Conservation (phyloP, 1,284 basidiomycete species). For the Apiotrichum gracile region DNA sequence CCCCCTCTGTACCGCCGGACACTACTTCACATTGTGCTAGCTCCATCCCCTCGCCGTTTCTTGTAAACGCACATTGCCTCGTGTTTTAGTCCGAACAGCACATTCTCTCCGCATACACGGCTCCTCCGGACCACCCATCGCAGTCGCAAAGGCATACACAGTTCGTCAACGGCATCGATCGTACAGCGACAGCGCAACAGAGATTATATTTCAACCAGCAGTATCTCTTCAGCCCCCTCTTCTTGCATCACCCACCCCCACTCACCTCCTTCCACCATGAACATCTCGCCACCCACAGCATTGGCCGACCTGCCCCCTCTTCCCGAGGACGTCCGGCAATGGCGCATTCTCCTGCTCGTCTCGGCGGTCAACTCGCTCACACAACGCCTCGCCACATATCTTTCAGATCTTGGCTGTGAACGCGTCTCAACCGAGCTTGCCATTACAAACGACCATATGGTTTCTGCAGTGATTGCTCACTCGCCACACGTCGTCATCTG, state of each 20-base stretch:
- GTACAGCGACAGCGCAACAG: too few species aligned
- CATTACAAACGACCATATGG: constrained; percentile 44
- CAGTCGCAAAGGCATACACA: too few species aligned
- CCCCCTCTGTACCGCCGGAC: too few species aligned
- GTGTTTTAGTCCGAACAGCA: too few species aligned
- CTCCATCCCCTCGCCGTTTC: too few species aligned
- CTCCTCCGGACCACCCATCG: too few species aligned
- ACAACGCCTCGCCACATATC: constrained; percentile 43
- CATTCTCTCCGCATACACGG: too few species aligned
- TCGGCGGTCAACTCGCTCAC: constrained; percentile 50
- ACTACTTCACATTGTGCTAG: too few species aligned
- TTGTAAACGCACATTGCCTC: too few species aligned
- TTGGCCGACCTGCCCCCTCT: constrained; percentile 20
- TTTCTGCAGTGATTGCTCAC: constrained; percentile 41
- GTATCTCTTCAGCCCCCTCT: too few species aligned
- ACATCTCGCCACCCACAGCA: constrained; percentile 12
- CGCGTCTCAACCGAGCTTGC: constrained; percentile 48
- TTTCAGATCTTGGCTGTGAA: constrained; percentile 40
- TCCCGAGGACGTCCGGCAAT: constrained; percentile 19
- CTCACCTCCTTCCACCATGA: background rate
- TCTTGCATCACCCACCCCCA: background rate
- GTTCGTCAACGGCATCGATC: too few species aligned
- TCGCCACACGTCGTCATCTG: constrained; percentile 48
- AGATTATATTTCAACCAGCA: too few species aligned
- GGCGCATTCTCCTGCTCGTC: constrained; percentile 46